Evolutionary conservation across 345 rosid genomes (phyloP), one percentile per base, ranked within the genome.

Genomic region (Lagerstroemia speciosa): DNA sequence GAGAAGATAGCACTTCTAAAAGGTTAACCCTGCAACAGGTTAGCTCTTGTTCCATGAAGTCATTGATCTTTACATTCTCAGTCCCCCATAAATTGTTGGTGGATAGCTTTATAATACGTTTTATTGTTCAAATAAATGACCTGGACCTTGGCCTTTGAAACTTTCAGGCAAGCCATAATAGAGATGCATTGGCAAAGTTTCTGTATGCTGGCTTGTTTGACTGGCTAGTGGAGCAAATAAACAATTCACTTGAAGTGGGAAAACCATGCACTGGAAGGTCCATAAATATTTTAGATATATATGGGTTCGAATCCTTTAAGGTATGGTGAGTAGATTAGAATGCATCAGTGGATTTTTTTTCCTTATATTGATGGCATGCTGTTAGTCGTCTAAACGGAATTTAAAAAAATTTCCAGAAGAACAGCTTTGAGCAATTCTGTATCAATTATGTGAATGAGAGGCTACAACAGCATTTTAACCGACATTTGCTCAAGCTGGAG

Each of bases 381-480:
- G 34, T 55, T 68, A 34, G 12, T 34, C 9, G 10, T 41, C 41
- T 58, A 4, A 67, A n/a, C 48, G 52, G 24, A 36, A 43, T 67
- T 41, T 67, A 58, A 53, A 29, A 69, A 36, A 75, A 38, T 78
- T 85, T 79, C 69, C 93, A 94, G 99, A 88, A 83, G 62, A 94
- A 94, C 80, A 86, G 95, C 80, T 94, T 94, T 69, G 99, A 91
- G 78, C 99, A 94, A 65, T 88, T 94, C 68, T 94, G 96, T 76
- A 94, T 94, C 71, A 94, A 94, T 78, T 94, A 94, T 81, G 95
- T 97, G 62, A 94, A 91, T 81, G 99, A 94, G 81, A 88, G 99
- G 78, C 79, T 94, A 78, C 99, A 94, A 67, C 99, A 94, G 77
- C 99, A 94, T 77, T 89, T 94, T 73, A 89, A 84, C 68, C 82